Evolutionary conservation across 306 rosid species (phyloP), one percentile per base, ranked within the genome.

Genomic region (Castanea sativa): DNA sequence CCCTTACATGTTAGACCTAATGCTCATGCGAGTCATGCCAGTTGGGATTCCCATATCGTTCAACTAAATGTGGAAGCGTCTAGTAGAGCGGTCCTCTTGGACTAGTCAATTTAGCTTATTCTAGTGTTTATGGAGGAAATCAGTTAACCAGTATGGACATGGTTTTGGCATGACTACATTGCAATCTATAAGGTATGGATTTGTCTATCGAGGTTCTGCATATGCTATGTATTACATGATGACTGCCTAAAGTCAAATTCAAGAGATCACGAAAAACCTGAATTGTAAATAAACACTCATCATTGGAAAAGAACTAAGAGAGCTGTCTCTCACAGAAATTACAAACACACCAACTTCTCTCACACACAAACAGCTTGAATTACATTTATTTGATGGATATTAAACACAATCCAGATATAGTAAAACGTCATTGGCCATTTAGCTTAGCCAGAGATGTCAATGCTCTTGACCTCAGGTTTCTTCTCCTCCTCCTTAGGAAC

Each of bases 401-500:
- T 11, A 3, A 35, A 61, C 60, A 43, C 2, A 25, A 32, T 41
- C 57, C 38, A 21, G 27, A 75, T 55, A 41, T 20, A 35, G 55
- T 18, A 69, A 75, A 45, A 61, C 58, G 49, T 41, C 79, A 41
- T 45, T 38, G 15, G 53, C 16, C 5, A 38, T 15, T 18, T 53
- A 57, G 20, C 63, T 38, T 74, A 74, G 55, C 78, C 78, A 35
- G 78, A 57, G 78, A 74, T 58, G 13, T 57, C 33, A 57, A 74
- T 23, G 5, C 53, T 52, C 70, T 74, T 74, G 55, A 12, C 78
- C 38, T 57, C 56, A 35, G 68, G 56, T 20, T 74, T 74, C 78
- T 74, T 41, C 69, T 58, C 69, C 78, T 58, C 69, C 68, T 14
- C 78, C 70, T 74, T 74, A 11, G 70, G 78, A 59, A 74, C 21